Conservation (phyloP, 306 rosid species). For the Echinosophora koreensis region DNA sequence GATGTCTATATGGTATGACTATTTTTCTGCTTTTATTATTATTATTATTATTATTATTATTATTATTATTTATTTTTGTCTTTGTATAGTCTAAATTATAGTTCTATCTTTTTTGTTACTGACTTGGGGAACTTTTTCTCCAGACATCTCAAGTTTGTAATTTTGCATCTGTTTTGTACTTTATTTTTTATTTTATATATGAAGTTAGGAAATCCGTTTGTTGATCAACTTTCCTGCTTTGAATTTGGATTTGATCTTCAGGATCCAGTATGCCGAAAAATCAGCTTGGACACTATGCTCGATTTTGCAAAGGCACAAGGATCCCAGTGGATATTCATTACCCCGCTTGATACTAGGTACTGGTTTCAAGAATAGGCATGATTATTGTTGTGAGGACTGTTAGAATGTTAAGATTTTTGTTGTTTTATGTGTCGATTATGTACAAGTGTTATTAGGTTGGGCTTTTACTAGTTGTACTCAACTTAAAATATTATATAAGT, state of each 20-base stretch:
- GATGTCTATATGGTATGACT: slow-evolving; percentile 89
- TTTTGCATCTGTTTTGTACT: neutral
- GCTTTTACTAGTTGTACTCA: neutral
- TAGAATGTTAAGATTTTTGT: slow-evolving; percentile 4
- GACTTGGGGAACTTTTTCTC: neutral
- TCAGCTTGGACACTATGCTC: slow-evolving; percentile 88
- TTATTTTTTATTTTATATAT: neutral
- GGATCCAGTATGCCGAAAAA: slow-evolving; percentile 96
- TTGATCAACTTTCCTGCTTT: slow-evolving; percentile 23
- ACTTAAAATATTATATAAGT: slow-evolving; percentile 9
- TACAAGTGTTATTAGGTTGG: neutral
- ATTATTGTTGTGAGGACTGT: neutral
- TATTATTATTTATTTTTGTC: neutral
- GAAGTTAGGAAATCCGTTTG: slow-evolving; percentile 4
- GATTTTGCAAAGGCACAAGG: slow-evolving; percentile 87
- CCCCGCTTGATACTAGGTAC: slow-evolving; percentile 96
- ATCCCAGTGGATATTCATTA: slow-evolving; percentile 94
- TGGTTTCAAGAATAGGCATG: slow-evolving; percentile 26
- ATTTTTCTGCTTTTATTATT: slow-evolving; percentile 6
- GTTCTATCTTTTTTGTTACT: slow-evolving; percentile 10
- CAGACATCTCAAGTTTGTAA: slow-evolving; percentile 8
- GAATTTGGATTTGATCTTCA: slow-evolving; percentile 51
- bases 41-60: neutral
- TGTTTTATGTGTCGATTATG: neutral
- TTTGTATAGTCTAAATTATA: neutral